A percentile compares a stretch with the other conserved stretches of the same genome.
These are phyloP conservation scores for Kwoniella botswanensis DNA, from an alignment of 768 basidiomycete genomes.

Conservation along the genomic window DNA sequence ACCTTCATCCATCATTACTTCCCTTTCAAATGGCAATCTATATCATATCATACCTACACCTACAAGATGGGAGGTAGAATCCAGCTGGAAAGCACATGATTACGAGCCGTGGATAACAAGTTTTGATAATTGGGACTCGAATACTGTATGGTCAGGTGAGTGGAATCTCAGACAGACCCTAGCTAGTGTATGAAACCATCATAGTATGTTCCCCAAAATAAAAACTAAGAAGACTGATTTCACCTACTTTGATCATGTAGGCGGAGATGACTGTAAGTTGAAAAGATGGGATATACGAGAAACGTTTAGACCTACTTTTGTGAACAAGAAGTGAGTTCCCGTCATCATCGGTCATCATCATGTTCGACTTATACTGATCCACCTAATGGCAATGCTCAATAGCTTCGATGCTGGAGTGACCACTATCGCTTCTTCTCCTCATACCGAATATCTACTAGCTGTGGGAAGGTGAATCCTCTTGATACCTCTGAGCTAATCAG, in stretches of 20 bases:
- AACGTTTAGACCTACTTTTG: conserved; percentile 68
- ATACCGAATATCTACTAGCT: conserved; percentile 78
- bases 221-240: no score
- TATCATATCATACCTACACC: conserved; percentile 63
- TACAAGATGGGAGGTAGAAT: conserved; percentile 61
- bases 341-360: neutral
- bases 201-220: no score
- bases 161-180: neutral
- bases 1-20: conserved; percentile 66
- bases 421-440: conserved; percentile 80
- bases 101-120: conserved; percentile 92
- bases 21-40: conserved; percentile 78
- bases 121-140: conserved; percentile 84
- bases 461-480: conserved; percentile 75
- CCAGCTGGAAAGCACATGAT: conserved; percentile 83
- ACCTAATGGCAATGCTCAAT: neutral
- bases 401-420: conserved; percentile 95
- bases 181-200: no score
- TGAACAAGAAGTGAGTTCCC: conserved; percentile 70
- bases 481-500: neutral
- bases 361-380: neutral
- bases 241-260: conserved; percentile 59
- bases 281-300: conserved; percentile 89
- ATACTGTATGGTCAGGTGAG: conserved; percentile 81
- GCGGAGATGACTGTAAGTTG: conserved; percentile 88